Conservation (phyloP, 1,284 basidiomycete genomes). For the Peniophora sp. region DNA sequence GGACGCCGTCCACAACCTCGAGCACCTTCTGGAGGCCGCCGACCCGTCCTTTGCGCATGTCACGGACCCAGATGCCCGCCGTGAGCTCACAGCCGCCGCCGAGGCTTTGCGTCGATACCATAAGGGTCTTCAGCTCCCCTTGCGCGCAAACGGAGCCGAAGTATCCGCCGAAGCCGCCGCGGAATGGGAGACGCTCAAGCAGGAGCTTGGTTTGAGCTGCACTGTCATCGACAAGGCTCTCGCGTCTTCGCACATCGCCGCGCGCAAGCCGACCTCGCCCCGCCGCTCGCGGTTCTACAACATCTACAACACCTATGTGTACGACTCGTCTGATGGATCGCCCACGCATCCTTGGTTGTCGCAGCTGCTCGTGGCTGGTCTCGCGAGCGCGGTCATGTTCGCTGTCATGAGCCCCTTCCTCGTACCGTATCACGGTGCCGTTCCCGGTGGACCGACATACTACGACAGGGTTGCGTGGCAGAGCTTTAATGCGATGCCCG, state of each 20-base stretch:
- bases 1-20: constrained; percentile 39
- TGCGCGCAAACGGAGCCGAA: constrained; percentile 39
- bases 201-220: constrained; percentile 69
- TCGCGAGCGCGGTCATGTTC: constrained; percentile 49
- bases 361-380: constrained; percentile 44
- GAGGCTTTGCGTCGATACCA: constrained; percentile 68
- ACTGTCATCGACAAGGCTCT: constrained; percentile 69
- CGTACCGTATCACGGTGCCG: constrained; percentile 37
- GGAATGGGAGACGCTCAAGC: constrained; percentile 71
- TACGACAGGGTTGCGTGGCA: constrained; percentile 74
- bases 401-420: constrained; percentile 50
- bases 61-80: constrained; percentile 10
- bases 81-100: constrained; percentile 46
- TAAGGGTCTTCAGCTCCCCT: constrained; percentile 44
- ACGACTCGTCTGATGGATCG: constrained; percentile 33
- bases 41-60: constrained; percentile 12
- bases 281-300: constrained; percentile 61
- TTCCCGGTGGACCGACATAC: constrained; percentile 62
- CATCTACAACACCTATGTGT: constrained; percentile 77
- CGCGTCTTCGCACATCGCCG: constrained; percentile 35
- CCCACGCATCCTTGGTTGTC: constrained; percentile 20
- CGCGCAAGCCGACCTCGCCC: constrained; percentile 22
- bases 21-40: constrained; percentile 25
- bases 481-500: constrained; percentile 65
- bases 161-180: constrained; percentile 54